phyloP scores from a whole-genome alignment of 148 eudicot species.

The Persicaria tinctoria region DNA sequence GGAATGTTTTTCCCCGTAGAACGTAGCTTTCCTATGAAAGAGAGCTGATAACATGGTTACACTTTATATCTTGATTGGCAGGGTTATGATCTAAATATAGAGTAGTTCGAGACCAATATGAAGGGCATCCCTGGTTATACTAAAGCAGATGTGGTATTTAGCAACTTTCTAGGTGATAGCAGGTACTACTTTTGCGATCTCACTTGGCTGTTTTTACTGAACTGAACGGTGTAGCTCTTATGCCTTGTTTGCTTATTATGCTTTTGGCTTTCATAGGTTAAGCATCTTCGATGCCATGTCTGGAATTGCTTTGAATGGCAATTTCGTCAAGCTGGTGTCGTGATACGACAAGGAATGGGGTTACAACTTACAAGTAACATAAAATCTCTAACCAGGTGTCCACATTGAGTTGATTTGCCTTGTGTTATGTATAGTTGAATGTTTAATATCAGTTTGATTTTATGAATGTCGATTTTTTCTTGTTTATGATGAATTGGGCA shows the following conservation, averaged over 20 bases:
- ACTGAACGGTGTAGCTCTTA: too few relatives aligned
- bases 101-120: conserved; percentile 54
- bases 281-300: conserved; percentile 85
- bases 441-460: neutral
- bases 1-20: neutral
- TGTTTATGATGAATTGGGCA: neutral
- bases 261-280: conserved; percentile 26
- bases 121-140: conserved; percentile 65
- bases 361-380: conserved; percentile 69
- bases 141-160: conserved; percentile 69
- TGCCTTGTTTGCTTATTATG: neutral
- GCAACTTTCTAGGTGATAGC: conserved; percentile 63
- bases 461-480: neutral
- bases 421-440: neutral
- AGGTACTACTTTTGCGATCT: conserved; percentile 22
- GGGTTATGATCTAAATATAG: conserved; percentile 60
- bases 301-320: conserved; percentile 67
- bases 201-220: too few relatives aligned
- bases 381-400: neutral
- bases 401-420: neutral
- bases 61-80: conserved; percentile 20
- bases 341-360: conserved; percentile 96
- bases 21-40: neutral
- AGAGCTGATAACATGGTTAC: neutral
- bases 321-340: conserved; percentile 62